Percentiles rank a stretch among this genome's conserved stretches.
phyloP scores from a whole-genome alignment of 2,329 filamentous ascomycete genomes.

The Harringtonia lauricola region DNA sequence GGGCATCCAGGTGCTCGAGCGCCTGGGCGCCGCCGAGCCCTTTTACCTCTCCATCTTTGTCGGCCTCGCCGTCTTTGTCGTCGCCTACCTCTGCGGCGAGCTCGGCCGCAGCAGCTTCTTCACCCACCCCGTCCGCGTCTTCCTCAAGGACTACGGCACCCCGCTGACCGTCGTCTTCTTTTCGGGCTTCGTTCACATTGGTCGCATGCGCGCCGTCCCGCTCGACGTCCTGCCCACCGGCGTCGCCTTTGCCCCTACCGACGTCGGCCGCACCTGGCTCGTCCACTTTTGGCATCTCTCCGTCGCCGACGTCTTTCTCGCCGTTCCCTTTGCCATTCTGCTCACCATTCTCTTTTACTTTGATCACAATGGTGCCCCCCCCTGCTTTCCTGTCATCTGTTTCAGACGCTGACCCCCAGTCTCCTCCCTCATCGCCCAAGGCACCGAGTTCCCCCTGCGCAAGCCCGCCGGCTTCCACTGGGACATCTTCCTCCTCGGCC shows the following conservation, averaged over 20 bases:
- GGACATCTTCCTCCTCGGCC: conserved; percentile 71
- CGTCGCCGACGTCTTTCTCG: conserved; percentile 65
- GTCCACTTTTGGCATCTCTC: conserved; percentile 71
- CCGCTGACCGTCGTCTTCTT: conserved; percentile 79
- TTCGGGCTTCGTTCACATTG: conserved; percentile 78
- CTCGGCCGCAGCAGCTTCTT: conserved; percentile 64
- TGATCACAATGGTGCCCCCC: conserved; percentile 64
- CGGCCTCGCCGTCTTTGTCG: conserved; percentile 65
- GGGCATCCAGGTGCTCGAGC: conserved; percentile 72
- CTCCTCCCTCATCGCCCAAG: conserved; percentile 72
- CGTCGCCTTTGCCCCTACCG: conserved; percentile 69
- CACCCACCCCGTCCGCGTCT: conserved; percentile 63
- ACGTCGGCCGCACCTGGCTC: conserved; percentile 58
- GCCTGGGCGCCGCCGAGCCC: conserved; percentile 55
- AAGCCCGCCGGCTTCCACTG: conserved; percentile 81
- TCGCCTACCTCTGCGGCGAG: conserved; percentile 63
- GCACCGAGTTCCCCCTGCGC: conserved; percentile 68
- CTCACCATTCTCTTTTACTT: conserved; percentile 83
- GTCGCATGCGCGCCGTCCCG: conserved; percentile 62
- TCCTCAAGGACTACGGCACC: conserved; percentile 83
- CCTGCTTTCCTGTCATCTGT: not conserved
- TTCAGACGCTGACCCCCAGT: conserved; percentile 33
- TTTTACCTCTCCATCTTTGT: conserved; percentile 73
- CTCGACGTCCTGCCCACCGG: conserved; percentile 65
- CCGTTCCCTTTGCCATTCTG: conserved; percentile 76